These are phyloP conservation scores for Chrysosporium keratinophilum DNA, from an alignment of 2,329 filamentous ascomycete species.

Conservation along the genomic window DNA sequence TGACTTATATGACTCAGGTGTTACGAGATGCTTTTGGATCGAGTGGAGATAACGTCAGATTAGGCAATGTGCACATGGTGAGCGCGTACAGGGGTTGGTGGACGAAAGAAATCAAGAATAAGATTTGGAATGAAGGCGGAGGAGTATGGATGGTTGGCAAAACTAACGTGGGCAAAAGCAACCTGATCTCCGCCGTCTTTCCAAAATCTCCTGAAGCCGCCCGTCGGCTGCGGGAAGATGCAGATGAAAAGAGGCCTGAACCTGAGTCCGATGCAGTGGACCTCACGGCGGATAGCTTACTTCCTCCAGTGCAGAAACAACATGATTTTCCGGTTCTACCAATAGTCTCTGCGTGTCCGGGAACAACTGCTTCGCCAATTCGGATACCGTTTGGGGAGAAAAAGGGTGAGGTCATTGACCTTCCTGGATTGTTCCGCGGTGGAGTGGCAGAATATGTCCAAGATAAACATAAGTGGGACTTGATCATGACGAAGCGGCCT, in stretches of 20 bases:
- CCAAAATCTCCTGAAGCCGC: constrained; percentile 53
- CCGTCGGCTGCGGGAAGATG: neutral
- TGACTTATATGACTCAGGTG: constrained; percentile 72
- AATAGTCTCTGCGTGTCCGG: constrained; percentile 72
- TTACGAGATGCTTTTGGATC: constrained; percentile 66
- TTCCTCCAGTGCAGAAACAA: constrained; percentile 66
- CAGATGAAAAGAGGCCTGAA: neutral
- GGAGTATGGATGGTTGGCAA: constrained; percentile 97
- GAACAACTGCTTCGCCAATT: constrained; percentile 91
- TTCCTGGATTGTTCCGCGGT: constrained; percentile 72
- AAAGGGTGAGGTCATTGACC: constrained; percentile 81
- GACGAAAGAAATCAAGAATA: constrained; percentile 75
- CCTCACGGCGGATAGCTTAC: constrained; percentile 40
- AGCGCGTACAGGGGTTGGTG: constrained; percentile 84
- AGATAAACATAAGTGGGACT: constrained; percentile 51
- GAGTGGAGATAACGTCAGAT: constrained; percentile 56
- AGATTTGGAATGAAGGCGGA: constrained; percentile 72
- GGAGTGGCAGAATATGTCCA: constrained; percentile 61
- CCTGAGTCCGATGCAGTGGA: neutral
- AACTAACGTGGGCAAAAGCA: constrained; percentile 94
- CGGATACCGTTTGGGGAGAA: constrained; percentile 79
- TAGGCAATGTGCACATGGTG: constrained; percentile 79
- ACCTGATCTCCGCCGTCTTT: constrained; percentile 76
- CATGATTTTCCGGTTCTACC: constrained; percentile 74
- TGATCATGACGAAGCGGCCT: constrained; percentile 71